Conservation (phyloP, 1,284 basidiomycete species). For the Stygiomarasmius scandens region DNA sequence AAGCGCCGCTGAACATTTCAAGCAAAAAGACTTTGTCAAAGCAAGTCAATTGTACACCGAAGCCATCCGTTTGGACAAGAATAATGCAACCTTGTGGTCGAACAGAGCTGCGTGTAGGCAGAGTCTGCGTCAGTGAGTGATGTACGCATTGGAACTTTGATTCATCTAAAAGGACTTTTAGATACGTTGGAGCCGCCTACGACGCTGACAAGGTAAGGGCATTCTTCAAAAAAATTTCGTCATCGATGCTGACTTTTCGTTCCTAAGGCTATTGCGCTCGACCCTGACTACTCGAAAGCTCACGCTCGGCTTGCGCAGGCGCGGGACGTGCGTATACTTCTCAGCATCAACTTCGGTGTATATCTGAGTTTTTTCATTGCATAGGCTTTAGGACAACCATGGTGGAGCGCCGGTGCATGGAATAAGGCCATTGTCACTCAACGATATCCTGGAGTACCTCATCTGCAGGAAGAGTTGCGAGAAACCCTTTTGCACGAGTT, state of each 20-base stretch:
- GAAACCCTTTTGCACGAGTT: too few species aligned
- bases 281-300: constrained; percentile 16
- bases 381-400: too few species aligned
- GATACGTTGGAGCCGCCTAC: constrained; percentile 17
- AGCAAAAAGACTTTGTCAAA: constrained; percentile 56
- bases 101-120: constrained; percentile 23
- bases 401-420: too few species aligned
- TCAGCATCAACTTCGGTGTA: too few species aligned
- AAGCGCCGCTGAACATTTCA: constrained; percentile 7
- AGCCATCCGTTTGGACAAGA: constrained; percentile 18
- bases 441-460: too few species aligned
- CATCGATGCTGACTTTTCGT: neutral
- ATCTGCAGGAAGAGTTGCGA: too few species aligned
- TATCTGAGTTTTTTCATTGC: too few species aligned
- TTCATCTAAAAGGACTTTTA: neutral
- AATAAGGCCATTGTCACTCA: too few species aligned
- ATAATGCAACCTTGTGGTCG: constrained; percentile 21
- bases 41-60: constrained; percentile 21
- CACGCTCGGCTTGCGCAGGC: too few species aligned
- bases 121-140: constrained; percentile 16
- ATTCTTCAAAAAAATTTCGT: too few species aligned
- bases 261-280: constrained; percentile 13
- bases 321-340: too few species aligned
- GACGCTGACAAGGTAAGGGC: constrained; percentile 15
- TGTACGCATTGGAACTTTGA: neutral